Evolutionary conservation across 2,329 filamentous ascomycete species (phyloP).

Genomic region (Cercospora citrullina): DNA sequence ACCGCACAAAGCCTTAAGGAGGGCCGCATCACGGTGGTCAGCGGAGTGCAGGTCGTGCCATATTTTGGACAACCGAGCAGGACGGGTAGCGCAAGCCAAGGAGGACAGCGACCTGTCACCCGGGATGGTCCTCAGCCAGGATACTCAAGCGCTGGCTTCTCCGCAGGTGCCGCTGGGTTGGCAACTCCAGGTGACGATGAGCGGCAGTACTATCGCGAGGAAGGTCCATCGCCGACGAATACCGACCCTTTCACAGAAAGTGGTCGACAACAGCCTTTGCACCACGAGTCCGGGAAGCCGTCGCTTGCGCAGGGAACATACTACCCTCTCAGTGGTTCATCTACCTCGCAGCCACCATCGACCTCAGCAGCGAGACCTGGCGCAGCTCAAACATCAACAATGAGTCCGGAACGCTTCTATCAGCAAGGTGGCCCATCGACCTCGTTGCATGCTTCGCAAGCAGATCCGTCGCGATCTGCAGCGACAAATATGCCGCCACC

Average conservation of each 20-base stretch:
- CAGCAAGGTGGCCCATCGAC: constrained; percentile 46
- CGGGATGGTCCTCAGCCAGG: constrained; percentile 38
- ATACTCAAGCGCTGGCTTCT: constrained; percentile 31
- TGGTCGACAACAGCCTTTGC: constrained; percentile 39
- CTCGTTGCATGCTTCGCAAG: constrained; percentile 35
- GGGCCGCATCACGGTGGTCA: constrained; percentile 84
- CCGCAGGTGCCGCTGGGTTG: constrained; percentile 31
- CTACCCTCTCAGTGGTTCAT: constrained; percentile 20
- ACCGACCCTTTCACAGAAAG: constrained; percentile 64
- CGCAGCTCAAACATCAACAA: constrained; percentile 15
- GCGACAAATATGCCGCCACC: constrained; percentile 41
- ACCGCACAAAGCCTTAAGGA: constrained; percentile 80
- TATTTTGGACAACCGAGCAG: constrained; percentile 35
- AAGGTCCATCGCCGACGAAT: constrained; percentile 56
- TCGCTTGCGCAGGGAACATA: constrained; percentile 25
- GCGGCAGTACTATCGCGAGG: constrained; percentile 53
- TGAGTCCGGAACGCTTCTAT: constrained; percentile 42
- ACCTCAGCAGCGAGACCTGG: constrained; percentile 19
- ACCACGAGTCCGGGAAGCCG: constrained; percentile 42
- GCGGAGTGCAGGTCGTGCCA: constrained; percentile 91
- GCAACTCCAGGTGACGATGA: constrained; percentile 40
- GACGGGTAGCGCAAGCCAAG: constrained; percentile 47
- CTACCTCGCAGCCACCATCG: constrained; percentile 16
- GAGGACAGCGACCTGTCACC: constrained; percentile 36
- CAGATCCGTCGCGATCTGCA: constrained; percentile 22